These are phyloP conservation scores for Myriosclerotinia curreyana DNA, from an alignment of 2,329 filamentous ascomycete genomes.

Conservation along the genomic window DNA sequence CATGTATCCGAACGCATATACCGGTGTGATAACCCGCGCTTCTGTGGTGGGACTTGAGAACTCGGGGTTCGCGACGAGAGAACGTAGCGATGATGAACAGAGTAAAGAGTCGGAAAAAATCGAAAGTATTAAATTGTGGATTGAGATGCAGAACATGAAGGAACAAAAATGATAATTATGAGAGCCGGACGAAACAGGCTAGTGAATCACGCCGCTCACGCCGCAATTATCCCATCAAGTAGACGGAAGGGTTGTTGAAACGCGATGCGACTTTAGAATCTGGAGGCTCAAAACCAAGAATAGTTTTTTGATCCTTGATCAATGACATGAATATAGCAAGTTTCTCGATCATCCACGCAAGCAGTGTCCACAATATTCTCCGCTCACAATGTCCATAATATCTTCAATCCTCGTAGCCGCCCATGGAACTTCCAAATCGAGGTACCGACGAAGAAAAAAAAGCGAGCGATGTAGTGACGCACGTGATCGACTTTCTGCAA, in stretches of 20 bases:
- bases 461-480: neutral
- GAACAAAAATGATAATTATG: neutral
- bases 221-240: neutral
- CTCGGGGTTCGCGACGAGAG: too few species aligned
- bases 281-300: slow-evolving; percentile 2
- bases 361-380: slow-evolving; percentile 1
- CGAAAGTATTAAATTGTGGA: neutral
- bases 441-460: neutral
- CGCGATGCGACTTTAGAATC: neutral
- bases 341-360: neutral
- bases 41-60: too few species aligned
- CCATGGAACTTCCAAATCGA: neutral
- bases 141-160: neutral
- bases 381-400: neutral
- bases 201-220: too few species aligned
- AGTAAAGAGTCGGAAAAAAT: neutral
- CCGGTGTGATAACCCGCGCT: neutral
- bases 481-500: slow-evolving; percentile 7
- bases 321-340: neutral
- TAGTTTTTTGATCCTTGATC: slow-evolving; percentile 11
- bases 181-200: neutral
- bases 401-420: neutral
- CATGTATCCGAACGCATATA: neutral
- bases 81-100: neutral
- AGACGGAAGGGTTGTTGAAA: neutral